Evolutionary conservation across 768 basidiomycete species (phyloP).

Genomic region (Pleurotus tuoliensis): DNA sequence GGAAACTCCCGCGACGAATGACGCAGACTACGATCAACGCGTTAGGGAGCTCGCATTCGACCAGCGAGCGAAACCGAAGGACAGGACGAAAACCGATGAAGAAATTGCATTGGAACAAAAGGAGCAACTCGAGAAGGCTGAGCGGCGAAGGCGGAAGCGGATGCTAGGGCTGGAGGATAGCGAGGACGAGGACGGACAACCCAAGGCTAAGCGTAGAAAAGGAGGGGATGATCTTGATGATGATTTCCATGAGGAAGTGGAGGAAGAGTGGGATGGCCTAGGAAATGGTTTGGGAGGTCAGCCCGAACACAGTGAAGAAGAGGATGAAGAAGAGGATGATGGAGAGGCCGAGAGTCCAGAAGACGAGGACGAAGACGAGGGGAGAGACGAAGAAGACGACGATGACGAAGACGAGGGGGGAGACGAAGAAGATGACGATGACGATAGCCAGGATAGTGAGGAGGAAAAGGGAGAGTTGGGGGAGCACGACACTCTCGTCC

Average conservation of each 20-base stretch:
- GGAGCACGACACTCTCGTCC: slow-evolving; percentile 41
- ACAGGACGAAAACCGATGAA: slow-evolving; percentile 95
- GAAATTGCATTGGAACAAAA: slow-evolving; percentile 89
- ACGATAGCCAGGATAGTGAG: slow-evolving; percentile 24
- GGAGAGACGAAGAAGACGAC: slow-evolving; percentile 28
- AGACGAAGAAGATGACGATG: no score
- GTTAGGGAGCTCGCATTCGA: slow-evolving; percentile 94
- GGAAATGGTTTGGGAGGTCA: slow-evolving; percentile 37
- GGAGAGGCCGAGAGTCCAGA: slow-evolving; percentile 33
- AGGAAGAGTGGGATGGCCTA: slow-evolving; percentile 36
- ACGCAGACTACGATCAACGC: slow-evolving; percentile 84
- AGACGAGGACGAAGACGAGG: slow-evolving; percentile 37
- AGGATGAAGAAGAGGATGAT: slow-evolving; percentile 31
- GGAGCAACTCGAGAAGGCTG: slow-evolving; percentile 81
- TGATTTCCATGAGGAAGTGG: slow-evolving; percentile 58
- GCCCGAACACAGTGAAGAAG: slow-evolving; percentile 30
- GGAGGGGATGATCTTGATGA: slow-evolving; percentile 92
- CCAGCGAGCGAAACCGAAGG: slow-evolving; percentile 88
- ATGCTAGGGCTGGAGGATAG: slow-evolving; percentile 81
- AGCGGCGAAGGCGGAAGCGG: slow-evolving; percentile 68
- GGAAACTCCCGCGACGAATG: slow-evolving; percentile 17
- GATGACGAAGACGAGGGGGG: no score
- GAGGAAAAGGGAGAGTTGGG: slow-evolving; percentile 35
- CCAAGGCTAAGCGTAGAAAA: slow-evolving; percentile 51
- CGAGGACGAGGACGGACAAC: slow-evolving; percentile 52